A percentile compares a stretch with the other conserved stretches of the same genome.
These are phyloP conservation scores for Botrytis galanthina DNA, from an alignment of 2,329 filamentous ascomycete species.

Conservation along the genomic window DNA sequence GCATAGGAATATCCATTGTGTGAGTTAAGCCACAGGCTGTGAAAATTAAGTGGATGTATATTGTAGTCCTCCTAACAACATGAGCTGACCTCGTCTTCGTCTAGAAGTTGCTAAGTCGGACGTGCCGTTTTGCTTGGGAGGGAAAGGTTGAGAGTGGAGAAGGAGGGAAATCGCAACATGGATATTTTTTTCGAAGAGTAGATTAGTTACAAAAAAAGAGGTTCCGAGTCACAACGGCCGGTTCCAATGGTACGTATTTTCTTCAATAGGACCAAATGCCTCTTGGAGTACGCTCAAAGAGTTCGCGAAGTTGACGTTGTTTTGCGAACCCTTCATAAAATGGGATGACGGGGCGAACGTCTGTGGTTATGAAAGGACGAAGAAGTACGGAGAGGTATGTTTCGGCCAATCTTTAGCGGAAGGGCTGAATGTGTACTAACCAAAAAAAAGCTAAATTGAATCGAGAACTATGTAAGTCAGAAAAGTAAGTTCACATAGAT, in stretches of 20 bases:
- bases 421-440: slow-evolving; percentile 11
- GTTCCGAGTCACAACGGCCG: not conserved
- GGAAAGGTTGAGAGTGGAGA: slow-evolving; percentile 30
- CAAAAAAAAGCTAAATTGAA: slow-evolving; percentile 3
- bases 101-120: slow-evolving; percentile 30
- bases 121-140: slow-evolving; percentile 23
- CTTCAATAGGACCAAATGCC: not conserved
- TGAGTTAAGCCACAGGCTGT: slow-evolving; percentile 11
- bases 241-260: not conserved
- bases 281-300: slow-evolving; percentile 20
- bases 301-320: slow-evolving; percentile 3
- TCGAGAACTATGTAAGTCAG: not conserved
- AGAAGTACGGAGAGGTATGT: not conserved
- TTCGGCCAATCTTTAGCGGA: slow-evolving; percentile 15
- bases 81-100: slow-evolving; percentile 13
- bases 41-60: slow-evolving; percentile 11
- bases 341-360: slow-evolving; percentile 2
- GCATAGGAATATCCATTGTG: slow-evolving; percentile 46
- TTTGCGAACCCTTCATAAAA: slow-evolving; percentile 16
- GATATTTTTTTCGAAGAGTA: slow-evolving; percentile 28
- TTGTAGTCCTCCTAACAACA: slow-evolving; percentile 5
- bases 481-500: slow-evolving; percentile 9
- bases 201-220: slow-evolving; percentile 25
- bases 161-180: slow-evolving; percentile 33
- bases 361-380: slow-evolving; percentile 14